These are phyloP conservation scores for Solanum aculeatissimum DNA, from an alignment of 305 asterid species.

Conservation along the genomic window DNA sequence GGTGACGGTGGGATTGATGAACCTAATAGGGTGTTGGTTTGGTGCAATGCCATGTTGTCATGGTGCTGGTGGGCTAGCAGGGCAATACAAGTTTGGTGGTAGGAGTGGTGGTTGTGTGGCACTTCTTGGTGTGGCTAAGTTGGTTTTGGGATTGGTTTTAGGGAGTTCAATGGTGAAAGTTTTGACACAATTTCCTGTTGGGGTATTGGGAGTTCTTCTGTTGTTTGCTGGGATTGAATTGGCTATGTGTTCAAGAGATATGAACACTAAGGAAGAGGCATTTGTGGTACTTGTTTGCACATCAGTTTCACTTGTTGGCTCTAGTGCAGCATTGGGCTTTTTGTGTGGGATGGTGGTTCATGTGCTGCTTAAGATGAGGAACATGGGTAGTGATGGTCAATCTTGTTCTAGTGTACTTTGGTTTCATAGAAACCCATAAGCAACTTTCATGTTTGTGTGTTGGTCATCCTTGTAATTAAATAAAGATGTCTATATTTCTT, in stretches of 20 bases:
- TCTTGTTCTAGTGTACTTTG: constrained; percentile 19
- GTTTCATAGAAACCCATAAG: constrained; percentile 15
- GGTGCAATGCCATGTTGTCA: constrained; percentile 84
- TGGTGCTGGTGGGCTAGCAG: constrained; percentile 81
- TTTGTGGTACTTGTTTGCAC: constrained; percentile 62
- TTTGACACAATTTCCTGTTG: constrained; percentile 58
- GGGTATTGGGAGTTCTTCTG: constrained; percentile 53
- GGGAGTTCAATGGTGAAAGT: constrained; percentile 59
- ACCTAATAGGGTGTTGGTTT: constrained; percentile 66
- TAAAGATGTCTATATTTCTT: background rate
- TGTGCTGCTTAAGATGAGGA: constrained; percentile 41
- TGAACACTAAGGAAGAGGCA: constrained; percentile 49
- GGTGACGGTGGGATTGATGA: constrained; percentile 62
- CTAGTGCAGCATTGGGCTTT: constrained; percentile 72
- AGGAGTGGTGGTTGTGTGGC: constrained; percentile 77
- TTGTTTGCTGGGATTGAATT: constrained; percentile 78
- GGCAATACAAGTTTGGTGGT: constrained; percentile 82
- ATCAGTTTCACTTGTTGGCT: constrained; percentile 58
- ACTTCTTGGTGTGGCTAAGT: constrained; percentile 53
- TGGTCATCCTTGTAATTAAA: background rate
- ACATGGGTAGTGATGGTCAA: constrained; percentile 4
- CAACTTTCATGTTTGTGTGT: background rate
- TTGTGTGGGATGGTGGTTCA: constrained; percentile 55
- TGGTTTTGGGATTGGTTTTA: constrained; percentile 41
- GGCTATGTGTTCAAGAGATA: constrained; percentile 59